Conservation (phyloP, 495 filamentous ascomycete species). For the Sporormia fimetaria region DNA sequence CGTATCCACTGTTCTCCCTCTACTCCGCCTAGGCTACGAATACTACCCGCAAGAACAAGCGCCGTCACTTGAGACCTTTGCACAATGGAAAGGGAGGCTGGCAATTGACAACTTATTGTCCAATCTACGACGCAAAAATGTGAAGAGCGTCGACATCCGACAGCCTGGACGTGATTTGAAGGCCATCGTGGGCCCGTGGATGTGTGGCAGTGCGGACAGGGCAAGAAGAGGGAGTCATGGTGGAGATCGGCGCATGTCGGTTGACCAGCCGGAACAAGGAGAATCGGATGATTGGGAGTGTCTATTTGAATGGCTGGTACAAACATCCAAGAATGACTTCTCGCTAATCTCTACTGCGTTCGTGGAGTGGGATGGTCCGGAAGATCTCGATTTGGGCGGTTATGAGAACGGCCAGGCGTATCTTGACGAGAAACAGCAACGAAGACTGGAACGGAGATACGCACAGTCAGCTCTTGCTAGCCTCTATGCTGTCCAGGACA, state of each 20-base stretch:
- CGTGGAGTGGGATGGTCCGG: constrained; percentile 68
- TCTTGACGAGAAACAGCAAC: constrained; percentile 42
- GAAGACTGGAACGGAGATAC: constrained; percentile 50
- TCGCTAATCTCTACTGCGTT: constrained; percentile 46
- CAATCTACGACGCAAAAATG: constrained; percentile 37
- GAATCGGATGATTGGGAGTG: constrained; percentile 54
- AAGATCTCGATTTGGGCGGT: constrained; percentile 66
- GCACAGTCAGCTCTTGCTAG: constrained; percentile 61
- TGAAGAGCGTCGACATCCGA: constrained; percentile 26
- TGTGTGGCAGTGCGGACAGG: constrained; percentile 57
- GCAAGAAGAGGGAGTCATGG: constrained; percentile 45
- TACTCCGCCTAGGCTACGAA: constrained; percentile 72
- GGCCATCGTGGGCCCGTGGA: constrained; percentile 71
- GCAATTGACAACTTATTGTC: constrained; percentile 60
- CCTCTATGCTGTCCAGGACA: constrained; percentile 56
- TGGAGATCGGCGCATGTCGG: constrained; percentile 5
- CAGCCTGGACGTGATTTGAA: constrained; percentile 52
- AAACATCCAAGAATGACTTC: constrained; percentile 42
- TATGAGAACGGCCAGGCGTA: constrained; percentile 42
- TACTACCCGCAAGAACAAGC: constrained; percentile 56
- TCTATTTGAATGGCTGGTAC: constrained; percentile 72
- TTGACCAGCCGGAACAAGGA: constrained; percentile 7
- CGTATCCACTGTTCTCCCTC: constrained; percentile 64
- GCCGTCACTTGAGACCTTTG: constrained; percentile 48
- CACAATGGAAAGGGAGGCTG: constrained; percentile 48